phyloP scores from a whole-genome alignment of 2,329 filamentous ascomycete genomes.

The Clarireedia hainanense region DNA sequence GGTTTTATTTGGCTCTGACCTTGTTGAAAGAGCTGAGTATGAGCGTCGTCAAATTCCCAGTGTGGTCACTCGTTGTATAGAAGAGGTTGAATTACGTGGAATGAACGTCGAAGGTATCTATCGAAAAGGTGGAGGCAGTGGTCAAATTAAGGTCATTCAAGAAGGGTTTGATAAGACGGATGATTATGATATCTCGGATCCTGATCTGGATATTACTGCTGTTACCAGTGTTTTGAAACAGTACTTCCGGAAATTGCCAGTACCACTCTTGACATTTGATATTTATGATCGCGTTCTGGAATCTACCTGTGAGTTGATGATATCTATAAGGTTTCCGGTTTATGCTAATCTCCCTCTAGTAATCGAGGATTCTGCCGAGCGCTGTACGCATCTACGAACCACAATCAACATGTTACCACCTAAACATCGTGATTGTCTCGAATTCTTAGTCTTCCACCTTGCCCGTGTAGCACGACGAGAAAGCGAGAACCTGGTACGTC shows the following conservation, averaged over 20 bases:
- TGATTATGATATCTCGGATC: constrained; percentile 88
- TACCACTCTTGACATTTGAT: constrained; percentile 82
- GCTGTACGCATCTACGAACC: constrained; percentile 62
- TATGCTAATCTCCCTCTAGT: constrained; percentile 37
- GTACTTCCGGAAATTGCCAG: constrained; percentile 90
- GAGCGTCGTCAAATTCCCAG: constrained; percentile 85
- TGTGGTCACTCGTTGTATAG: constrained; percentile 88
- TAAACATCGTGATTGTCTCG: constrained; percentile 79
- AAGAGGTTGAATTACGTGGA: constrained; percentile 90
- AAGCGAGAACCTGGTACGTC: constrained; percentile 70
- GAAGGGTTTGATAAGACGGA: constrained; percentile 83
- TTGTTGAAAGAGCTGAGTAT: constrained; percentile 76
- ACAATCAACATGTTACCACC: constrained; percentile 73
- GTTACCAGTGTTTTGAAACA: constrained; percentile 95
- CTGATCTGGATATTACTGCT: constrained; percentile 88
- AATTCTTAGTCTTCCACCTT: constrained; percentile 91
- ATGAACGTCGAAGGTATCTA: constrained; percentile 99
- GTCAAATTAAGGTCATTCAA: constrained; percentile 82
- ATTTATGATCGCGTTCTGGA: constrained; percentile 87
- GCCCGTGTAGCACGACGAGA: constrained; percentile 77
- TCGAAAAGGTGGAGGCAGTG: constrained; percentile 89
- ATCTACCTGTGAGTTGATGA: constrained; percentile 53
- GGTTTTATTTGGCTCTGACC: constrained; percentile 79
- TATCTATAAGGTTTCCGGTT: not conserved
- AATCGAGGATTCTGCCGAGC: constrained; percentile 57